Percentiles rank a stretch among this genome's conserved stretches.
phyloP scores from a whole-genome alignment of 192 early-diverging fungal species.

The Gryganskiella cystojenkinii region DNA sequence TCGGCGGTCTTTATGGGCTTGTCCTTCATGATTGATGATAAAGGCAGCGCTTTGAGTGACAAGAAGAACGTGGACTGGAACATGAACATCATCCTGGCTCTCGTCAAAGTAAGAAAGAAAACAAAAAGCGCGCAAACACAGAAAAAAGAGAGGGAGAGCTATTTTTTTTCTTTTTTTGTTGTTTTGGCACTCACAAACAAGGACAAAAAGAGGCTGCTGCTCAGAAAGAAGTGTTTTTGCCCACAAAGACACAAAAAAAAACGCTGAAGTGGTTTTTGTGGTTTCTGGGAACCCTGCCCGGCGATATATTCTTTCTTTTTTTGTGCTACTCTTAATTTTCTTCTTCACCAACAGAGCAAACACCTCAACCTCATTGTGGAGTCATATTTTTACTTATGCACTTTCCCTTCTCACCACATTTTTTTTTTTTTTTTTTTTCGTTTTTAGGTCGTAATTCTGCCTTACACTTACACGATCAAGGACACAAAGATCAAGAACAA shows the following conservation, averaged over 20 bases:
- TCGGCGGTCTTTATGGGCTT: conserved; percentile 51
- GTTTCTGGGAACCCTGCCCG: too few relatives aligned
- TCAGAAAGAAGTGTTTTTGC: too few relatives aligned
- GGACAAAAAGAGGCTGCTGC: too few relatives aligned
- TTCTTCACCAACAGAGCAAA: not conserved
- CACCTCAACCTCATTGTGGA: not conserved
- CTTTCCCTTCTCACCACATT: not conserved
- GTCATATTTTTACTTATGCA: not conserved
- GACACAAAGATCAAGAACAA: conserved; percentile 46
- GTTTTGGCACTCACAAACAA: too few relatives aligned
- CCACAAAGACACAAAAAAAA: too few relatives aligned
- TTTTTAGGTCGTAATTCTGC: conserved; percentile 46
- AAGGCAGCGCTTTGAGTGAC: conserved; percentile 24
- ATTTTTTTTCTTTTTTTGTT: not conserved
- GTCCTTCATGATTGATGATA: conserved; percentile 51
- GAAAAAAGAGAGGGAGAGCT: too few relatives aligned
- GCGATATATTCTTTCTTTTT: too few relatives aligned
- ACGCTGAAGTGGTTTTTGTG: too few relatives aligned
- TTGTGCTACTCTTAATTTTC: too few relatives aligned
- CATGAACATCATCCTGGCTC: conserved; percentile 49
- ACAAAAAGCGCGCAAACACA: not conserved
- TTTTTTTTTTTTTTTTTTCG: not conserved
- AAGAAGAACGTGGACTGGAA: conserved; percentile 42
- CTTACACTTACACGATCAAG: conserved; percentile 41
- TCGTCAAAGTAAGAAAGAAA: conserved; percentile 42